Base-by-base conservation (phyloP, 1,139 yeast genomes). In the Saccharomyces hybrid region DNA sequence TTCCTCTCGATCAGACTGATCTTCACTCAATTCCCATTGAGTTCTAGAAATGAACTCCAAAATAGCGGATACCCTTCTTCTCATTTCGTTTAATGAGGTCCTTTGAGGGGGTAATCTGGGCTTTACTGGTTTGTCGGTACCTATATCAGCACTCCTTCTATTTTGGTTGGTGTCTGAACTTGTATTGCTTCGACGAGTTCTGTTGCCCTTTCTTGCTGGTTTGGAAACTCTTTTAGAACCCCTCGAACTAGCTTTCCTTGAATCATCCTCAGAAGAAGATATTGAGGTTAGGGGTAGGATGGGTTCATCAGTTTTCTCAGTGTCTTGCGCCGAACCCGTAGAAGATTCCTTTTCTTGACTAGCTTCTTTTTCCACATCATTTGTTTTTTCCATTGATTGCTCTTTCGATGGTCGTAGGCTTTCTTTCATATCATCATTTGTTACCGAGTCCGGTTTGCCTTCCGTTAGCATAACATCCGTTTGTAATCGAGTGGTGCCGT, bases 31-130 rank as follows among this genome's bases (percentile, higher is more conserved):
- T 65, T 93, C 97, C 55, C 83, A 70, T 68, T 89, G 96, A 1
- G 95, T 86, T 50, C 96, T 77, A 7, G 89, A 89, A 31, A 91
- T 78, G 78, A 91, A 93, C 72, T 93, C 98, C 63, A 91, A 75
- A 19, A 93, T 90, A 2, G 97, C 95, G 4, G 91, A 87, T 0
- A 90, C 88, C 55, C 99, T 78, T 65, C 89, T 84, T 54, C 91
- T 81, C 83, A 91, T 83, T 67, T 91, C 99, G 60, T 80, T 79
- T 56, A 90, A 72, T 2, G 90, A 79, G 2, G 88, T 80, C 54
- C 88, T 80, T 11, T 84, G 82, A 56, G 85, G 85, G 6, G 96
- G 97, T 54, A 82, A 76, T 53, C 96, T 79, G 13, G 98, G 97
- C 62, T 83, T 86, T 49, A 90, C 85, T 5, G 90, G 84, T 65